Evolutionary conservation across 352 stramenopile genomes (phyloP), one percentile per base, ranked within the genome.

Genomic region (Phytophthora hybrid): DNA sequence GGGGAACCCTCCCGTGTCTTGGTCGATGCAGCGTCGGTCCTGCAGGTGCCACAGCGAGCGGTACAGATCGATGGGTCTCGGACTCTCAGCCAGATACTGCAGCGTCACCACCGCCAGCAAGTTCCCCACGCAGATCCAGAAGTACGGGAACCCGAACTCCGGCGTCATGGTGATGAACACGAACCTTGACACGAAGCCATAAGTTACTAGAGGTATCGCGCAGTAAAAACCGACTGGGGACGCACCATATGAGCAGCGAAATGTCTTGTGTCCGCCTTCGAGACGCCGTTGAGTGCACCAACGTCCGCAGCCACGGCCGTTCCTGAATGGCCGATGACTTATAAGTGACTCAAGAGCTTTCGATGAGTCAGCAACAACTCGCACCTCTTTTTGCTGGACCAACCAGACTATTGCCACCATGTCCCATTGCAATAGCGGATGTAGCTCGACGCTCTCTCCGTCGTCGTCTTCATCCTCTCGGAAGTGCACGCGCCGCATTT

Each of bases 91-190:
- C 44, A 87, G 19, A 53, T 79, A 82, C 74, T 95, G 88, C 5
- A 93, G 62, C 47, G 72, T 19, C 23, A 87, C 32, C 31, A 90
- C 86, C 3, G 46, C 76, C 7, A 93, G 51, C 37, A 92, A 39
- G 52, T 95, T 95, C 31, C 49, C 77, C 1, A 90, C 59, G 46
- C 81, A 83, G 34, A 87, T 91, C 84, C 86, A 93, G 46, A 95
- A 68, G 60, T 91, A 93, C 14, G 83, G 73, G 31, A 93, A 83
- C 0, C 88, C 88, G 19, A 93, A 76, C 19, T 90, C 84, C 1
- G 79, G 72, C 0, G 83, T 59, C 72, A 86, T 85, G 13, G 67
- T 72, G 47, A 93, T 49, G 63, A 93, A 95, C 32, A 90, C 66
- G 67, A 93, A 77, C 88, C 84, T 93, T n/a, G 39, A 18, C 32